Evolutionary conservation across 2,329 filamentous ascomycete genomes (phyloP), one percentile per base, ranked within the genome.

Genomic region (Daldinia sp.): DNA sequence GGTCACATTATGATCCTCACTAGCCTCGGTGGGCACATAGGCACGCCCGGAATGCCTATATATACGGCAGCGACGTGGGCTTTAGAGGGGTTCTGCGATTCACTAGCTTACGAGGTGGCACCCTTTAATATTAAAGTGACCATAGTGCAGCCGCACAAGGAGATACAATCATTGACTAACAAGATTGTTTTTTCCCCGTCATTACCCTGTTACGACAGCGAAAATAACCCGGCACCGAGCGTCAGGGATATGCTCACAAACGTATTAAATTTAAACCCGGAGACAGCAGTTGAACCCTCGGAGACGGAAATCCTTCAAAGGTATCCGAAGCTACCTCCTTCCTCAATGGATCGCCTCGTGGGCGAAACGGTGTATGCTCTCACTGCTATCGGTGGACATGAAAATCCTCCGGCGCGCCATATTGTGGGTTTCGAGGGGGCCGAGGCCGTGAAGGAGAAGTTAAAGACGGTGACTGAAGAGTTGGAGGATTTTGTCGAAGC

Each of bases 111-210:
- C 78, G 95, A 99, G 78, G 91, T 99, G 67, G 91, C 94, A 0
- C 95, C 95, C 0, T 98, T 98, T 81, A 97, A 97, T 78, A 88
- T 98, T 80, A 96, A 94, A 77, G 87, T 98, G 77, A 97, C 93
- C 37, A 94, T 98, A 69, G 90, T 99, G 43, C 94, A 99, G 81
- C 93, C 94, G 23, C 96, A 93, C 77, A 93, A 97, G 79, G 94
- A 98, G 80, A 92, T 97, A 64, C 88, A 90, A 67, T 88, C 93
- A 29, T 83, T 98, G 59, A 95, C 92, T 25, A 96, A 96, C 78
- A 89, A 90, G 58, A 90, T 98, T 71, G 90, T 89, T 49, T 92
- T 94, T 69, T 91, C 92, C 2, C 94, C 94, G 4, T 88, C 89
- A 32, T 85, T 97, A 73, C 83, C 81, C 15, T 76, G 87, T 63